Base-by-base conservation (phyloP, 2,329 filamentous ascomycete genomes). In the Bimuria novae-zelandiae region DNA sequence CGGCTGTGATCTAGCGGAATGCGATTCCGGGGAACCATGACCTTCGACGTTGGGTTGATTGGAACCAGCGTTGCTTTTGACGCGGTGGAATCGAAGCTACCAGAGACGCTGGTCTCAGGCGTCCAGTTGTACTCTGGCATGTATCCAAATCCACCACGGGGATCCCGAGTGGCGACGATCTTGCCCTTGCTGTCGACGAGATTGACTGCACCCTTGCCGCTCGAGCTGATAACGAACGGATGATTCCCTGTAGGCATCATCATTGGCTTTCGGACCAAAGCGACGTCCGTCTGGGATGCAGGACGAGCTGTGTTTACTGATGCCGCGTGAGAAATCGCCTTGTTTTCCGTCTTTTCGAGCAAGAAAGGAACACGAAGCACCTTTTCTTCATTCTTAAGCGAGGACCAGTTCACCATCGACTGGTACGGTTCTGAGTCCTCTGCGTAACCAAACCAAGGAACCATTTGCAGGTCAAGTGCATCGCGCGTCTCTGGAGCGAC, bases 101-200 rank as follows among this genome's bases (percentile, higher is more conserved):
- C 25, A 6, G 25, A 27, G 10, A 27, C 10, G 25, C 25, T 44
- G 27, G 17, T 44, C 7, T 44, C 27, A 2, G 41, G 41, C 7
- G 41, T 44, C 27, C 29, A 33, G 27, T 44, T 44, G 16, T 32
- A 11, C 3, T 8, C 42, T 6, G 29, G 42, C 0, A 59, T 56
- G 37, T 63, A 68, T 36, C 61, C 64, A 47, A 66, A 64, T 5
- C 65, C 65, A 32, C 43, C 43, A 22, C 32, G 32, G 30, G 42
- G n/a, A 16, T 43, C 30, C 17, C 7, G 5, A 12, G 47, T 23
- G 7, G 16, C 7, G 12, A 48, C 14, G 14, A 25, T 35, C 5
- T 22, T 17, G 30, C 32, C 36, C 12, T 16, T 21, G 17, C 21
- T 27, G 16, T 49, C 46, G 35, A 32, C 7, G 8, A 30, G 17